Percentiles rank a stretch among this genome's conserved stretches.
phyloP scores from a whole-genome alignment of 2,329 filamentous ascomycete species.

The Penicillium brasilianum region DNA sequence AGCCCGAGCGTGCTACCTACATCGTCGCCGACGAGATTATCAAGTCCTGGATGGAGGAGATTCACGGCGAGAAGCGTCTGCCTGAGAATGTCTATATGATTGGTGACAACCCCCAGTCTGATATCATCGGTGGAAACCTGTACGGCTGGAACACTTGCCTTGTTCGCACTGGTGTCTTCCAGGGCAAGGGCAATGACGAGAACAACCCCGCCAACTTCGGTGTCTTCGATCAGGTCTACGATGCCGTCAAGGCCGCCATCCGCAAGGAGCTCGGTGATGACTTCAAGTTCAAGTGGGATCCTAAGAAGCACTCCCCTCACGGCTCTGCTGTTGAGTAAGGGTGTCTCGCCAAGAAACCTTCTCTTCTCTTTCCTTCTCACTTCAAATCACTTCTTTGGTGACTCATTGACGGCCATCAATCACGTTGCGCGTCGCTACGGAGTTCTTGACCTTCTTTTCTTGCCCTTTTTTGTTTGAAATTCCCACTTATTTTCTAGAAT shows the following conservation, averaged over 20 bases:
- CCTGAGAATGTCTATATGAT: slow-evolving; percentile 77
- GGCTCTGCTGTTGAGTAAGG: slow-evolving; percentile 62
- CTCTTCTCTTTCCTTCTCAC: neutral
- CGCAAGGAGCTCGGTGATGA: slow-evolving; percentile 72
- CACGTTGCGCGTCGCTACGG: neutral
- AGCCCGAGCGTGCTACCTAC: slow-evolving; percentile 75
- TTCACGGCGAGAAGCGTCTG: slow-evolving; percentile 73
- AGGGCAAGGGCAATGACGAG: slow-evolving; percentile 75
- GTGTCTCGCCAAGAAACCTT: slow-evolving; percentile 1
- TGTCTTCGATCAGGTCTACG: slow-evolving; percentile 74
- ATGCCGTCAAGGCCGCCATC: slow-evolving; percentile 70
- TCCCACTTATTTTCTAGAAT: neutral
- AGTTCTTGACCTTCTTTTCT: neutral
- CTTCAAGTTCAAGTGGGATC: slow-evolving; percentile 75
- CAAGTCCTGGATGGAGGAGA: slow-evolving; percentile 73
- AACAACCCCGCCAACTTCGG: slow-evolving; percentile 78
- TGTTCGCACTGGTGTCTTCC: slow-evolving; percentile 78
- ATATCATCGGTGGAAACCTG: slow-evolving; percentile 78
- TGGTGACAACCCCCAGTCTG: slow-evolving; percentile 74
- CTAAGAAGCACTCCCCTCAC: slow-evolving; percentile 69
- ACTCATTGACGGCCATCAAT: neutral
- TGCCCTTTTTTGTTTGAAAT: neutral
- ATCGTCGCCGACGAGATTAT: slow-evolving; percentile 78
- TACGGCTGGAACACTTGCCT: slow-evolving; percentile 82
- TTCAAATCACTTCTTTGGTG: neutral